Evolutionary conservation across 2,329 filamentous ascomycete genomes (phyloP), one percentile per base, ranked within the genome.

Genomic region (Microcyclosporella mali): DNA sequence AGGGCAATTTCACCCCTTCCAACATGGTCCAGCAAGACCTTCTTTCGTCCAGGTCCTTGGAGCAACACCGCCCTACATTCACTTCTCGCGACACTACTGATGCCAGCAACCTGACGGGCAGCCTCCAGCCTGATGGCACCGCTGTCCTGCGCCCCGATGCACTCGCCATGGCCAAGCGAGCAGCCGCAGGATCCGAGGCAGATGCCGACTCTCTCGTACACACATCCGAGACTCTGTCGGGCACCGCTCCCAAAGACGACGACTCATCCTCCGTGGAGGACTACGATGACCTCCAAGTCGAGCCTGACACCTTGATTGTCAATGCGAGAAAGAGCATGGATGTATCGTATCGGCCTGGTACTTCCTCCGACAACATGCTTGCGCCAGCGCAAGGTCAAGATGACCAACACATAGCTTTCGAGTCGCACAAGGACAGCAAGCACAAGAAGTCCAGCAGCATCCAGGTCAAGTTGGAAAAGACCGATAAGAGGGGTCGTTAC

Each of bases 381-480:
- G 9, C 14, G 16, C 10, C 10, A 34, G 33, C 15, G 15, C 33
- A 8, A 3, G 33, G 8, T 6, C 30, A 32, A 12, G 16, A 17
- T 6, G 18, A 15, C n/a, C 21, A 25, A 9, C 21, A 25, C 9
- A 9, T 25, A 25, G 21, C 21, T 6, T 25, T 25, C 21, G 21
- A 25, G 14, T 31, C 16, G 36, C 10, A 2, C 21, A 38, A 4
- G 11, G 11, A 19, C 9, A 37, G 18, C 9, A 25, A 25, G 21
- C 36, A 46, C 28, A 34, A 33, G 33, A 53, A 61, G 44, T 56
- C 63, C 39, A 66, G 63, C 47, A 71, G 66, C 54, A 65, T 75
- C 31, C 67, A 72, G 43, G 62, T 75, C 30, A 60, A 66, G 30
- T 57, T 75, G 25, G 66, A 74, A 51, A 63, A 67, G 53, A 70